Evolutionary conservation across 495 filamentous ascomycete species (phyloP), one percentile per base, ranked within the genome.

Genomic region (Xanthoparmelia taractica): DNA sequence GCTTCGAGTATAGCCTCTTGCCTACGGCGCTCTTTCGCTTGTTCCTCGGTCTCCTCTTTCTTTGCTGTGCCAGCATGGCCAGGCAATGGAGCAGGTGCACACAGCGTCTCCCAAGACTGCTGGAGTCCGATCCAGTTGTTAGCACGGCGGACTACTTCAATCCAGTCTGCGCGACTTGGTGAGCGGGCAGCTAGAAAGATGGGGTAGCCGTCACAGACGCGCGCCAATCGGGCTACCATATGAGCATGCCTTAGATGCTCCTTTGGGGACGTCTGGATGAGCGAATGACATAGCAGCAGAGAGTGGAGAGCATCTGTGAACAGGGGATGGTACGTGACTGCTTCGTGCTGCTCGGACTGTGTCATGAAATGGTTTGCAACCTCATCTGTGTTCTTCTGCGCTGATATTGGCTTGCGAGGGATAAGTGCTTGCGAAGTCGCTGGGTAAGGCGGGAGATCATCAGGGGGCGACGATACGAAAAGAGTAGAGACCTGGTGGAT

Each of bases 311-410:
- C 85, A 61, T 92, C 89, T 8, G 84, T 85, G 25, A 92, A 77
- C 2, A 92, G 79, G 1, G 89, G 89, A 67, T 92, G 89, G 70
- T 89, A 92, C 20, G 88, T 92, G 6, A 91, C 77, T 40, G 82
- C 80, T 74, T 92, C 89, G 38, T 84, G 76, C 23, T 69, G 72
- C 48, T 75, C 67, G 43, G 74, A 50, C 41, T 68, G 66, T 58
- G 63, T 54, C 56, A 59, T 66, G 50, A 63, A 33, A 25, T 72
- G 65, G 8, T 61, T 60, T 8, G 57, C 70, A 68, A 80, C 17
- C 68, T 75, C 60, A 69, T 81, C 67, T 70, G 75, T 57, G 55
- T 66, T 52, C 50, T 57, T 65, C 67, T 68, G 65, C 65, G 47
- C 40, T 18, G 56, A 31, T 2, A 31, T 17, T 6, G 48, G 58